A percentile compares a stretch with the other conserved stretches of the same genome.
phyloP scores from a whole-genome alignment of 2,329 filamentous ascomycete species.

The Fusarium liriodendri region DNA sequence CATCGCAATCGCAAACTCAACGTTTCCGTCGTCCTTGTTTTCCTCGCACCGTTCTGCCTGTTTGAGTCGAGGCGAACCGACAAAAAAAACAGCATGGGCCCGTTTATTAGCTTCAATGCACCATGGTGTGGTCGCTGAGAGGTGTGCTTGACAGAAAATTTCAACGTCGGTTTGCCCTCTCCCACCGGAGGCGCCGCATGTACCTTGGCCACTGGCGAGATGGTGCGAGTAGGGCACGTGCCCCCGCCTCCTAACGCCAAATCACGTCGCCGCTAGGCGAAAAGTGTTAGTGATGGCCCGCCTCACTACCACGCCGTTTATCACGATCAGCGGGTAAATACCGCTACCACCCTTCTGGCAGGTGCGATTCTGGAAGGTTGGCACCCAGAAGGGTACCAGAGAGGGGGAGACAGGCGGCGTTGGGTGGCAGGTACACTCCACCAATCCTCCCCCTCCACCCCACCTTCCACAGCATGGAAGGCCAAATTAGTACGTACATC shows the following conservation, averaged over 20 bases:
- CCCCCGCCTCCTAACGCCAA: slow-evolving; percentile 13
- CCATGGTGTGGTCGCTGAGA: slow-evolving; percentile 20
- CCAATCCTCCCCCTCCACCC: slow-evolving; percentile 34
- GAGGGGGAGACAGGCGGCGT: slow-evolving; percentile 2
- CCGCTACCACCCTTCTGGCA: slow-evolving; percentile 19
- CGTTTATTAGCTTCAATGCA: slow-evolving; percentile 31
- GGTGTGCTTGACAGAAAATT: slow-evolving; percentile 36
- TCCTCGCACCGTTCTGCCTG: slow-evolving; percentile 23
- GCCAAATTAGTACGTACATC: slow-evolving; percentile 30
- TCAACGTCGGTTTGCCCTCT: slow-evolving; percentile 24
- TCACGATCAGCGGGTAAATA: slow-evolving; percentile 25
- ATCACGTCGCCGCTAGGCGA: not conserved
- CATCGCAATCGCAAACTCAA: slow-evolving; percentile 6
- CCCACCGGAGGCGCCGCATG: slow-evolving; percentile 31
- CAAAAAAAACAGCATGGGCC: slow-evolving; percentile 8
- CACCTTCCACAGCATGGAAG: slow-evolving; percentile 15
- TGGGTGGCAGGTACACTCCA: slow-evolving; percentile 39
- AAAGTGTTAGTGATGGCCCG: slow-evolving; percentile 29
- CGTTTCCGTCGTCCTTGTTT: not conserved
- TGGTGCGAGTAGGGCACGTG: slow-evolving; percentile 35
- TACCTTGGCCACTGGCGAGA: slow-evolving; percentile 36
- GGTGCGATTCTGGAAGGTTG: slow-evolving; percentile 9
- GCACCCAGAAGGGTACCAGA: not conserved
- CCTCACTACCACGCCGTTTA: slow-evolving; percentile 12
- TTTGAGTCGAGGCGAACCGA: slow-evolving; percentile 9